phyloP scores from a whole-genome alignment of 1,139 yeast genomes.

The Suhomyces anneliseae region DNA sequence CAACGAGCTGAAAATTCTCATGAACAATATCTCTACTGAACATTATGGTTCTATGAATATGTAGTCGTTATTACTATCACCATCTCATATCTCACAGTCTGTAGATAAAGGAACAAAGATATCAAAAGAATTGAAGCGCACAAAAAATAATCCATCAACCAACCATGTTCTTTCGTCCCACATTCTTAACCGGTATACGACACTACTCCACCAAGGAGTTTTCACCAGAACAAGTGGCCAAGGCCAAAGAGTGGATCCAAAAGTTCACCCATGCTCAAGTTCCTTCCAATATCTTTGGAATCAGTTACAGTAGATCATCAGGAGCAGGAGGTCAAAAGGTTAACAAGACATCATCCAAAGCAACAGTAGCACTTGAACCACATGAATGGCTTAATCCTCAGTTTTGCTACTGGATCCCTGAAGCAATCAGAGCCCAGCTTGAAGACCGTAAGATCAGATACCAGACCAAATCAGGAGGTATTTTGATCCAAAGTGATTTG shows the following conservation, averaged over 20 bases:
- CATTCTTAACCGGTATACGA: background rate
- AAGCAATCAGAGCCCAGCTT: constrained; percentile 47
- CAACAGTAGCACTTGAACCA: constrained; percentile 56
- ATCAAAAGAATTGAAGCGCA: no score
- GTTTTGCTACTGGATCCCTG: constrained; percentile 62
- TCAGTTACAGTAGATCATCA: constrained; percentile 69
- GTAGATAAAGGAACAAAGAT: no score
- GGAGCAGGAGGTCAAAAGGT: constrained; percentile 98
- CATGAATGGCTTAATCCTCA: constrained; percentile 49
- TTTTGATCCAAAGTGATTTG: constrained; percentile 63
- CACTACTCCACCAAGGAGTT: constrained; percentile 3
- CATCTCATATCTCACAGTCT: no score
- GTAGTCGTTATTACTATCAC: no score
- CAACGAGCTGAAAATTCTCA: no score
- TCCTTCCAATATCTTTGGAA: constrained; percentile 52
- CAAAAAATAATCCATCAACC: background rate
- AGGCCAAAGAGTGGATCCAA: constrained; percentile 49
- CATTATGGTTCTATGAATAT: no score
- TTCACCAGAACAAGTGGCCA: constrained; percentile 23
- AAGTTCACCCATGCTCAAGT: constrained; percentile 33
- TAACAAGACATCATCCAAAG: constrained; percentile 80
- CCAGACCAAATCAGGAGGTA: constrained; percentile 55
- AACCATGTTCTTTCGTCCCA: background rate
- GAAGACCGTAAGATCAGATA: constrained; percentile 46
- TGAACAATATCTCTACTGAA: no score